Conservation (phyloP, 352 stramenopile species). For the Phytophthora meadii region DNA sequence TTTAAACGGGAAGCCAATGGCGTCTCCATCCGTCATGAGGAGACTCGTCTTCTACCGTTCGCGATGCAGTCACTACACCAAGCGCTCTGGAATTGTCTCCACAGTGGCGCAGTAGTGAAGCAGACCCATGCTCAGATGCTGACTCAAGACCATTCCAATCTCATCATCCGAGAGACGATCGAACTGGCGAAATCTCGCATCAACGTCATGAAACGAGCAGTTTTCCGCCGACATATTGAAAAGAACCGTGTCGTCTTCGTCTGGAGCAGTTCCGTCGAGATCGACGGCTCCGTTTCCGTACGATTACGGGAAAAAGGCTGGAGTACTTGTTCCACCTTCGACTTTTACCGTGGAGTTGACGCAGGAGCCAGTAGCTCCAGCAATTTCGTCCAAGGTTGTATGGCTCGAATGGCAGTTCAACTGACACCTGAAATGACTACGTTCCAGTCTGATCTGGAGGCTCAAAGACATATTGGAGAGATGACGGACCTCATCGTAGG, state of each 20-base stretch:
- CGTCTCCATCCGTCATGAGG: conserved; percentile 29
- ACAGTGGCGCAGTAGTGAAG: conserved; percentile 7
- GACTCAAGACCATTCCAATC: conserved; percentile 30
- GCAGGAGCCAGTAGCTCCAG: conserved; percentile 10
- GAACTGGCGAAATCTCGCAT: conserved; percentile 23
- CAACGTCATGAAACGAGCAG: conserved; percentile 26
- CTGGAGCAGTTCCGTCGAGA: conserved; percentile 40
- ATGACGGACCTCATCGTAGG: conserved; percentile 38
- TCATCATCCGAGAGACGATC: conserved; percentile 30
- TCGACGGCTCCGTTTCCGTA: conserved; percentile 31
- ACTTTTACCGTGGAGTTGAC: conserved; percentile 27
- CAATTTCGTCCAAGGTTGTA: conserved; percentile 22
- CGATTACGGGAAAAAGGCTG: conserved; percentile 43
- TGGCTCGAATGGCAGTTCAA: conserved; percentile 31
- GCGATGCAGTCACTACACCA: conserved; percentile 15
- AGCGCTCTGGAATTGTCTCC: conserved; percentile 30
- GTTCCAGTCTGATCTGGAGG: conserved; percentile 25
- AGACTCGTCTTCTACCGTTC: conserved; percentile 35
- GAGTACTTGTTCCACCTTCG: conserved; percentile 32
- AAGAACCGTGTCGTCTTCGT: conserved; percentile 37
- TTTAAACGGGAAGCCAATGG: conserved; percentile 34
- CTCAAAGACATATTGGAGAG: conserved; percentile 32
- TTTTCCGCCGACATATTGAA: conserved; percentile 36
- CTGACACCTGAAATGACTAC: conserved; percentile 31
- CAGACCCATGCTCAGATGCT: conserved; percentile 8